Evolutionary conservation across 495 filamentous ascomycete genomes (phyloP), one percentile per base, ranked within the genome.

Genomic region (Astrocystis sublimbata): DNA sequence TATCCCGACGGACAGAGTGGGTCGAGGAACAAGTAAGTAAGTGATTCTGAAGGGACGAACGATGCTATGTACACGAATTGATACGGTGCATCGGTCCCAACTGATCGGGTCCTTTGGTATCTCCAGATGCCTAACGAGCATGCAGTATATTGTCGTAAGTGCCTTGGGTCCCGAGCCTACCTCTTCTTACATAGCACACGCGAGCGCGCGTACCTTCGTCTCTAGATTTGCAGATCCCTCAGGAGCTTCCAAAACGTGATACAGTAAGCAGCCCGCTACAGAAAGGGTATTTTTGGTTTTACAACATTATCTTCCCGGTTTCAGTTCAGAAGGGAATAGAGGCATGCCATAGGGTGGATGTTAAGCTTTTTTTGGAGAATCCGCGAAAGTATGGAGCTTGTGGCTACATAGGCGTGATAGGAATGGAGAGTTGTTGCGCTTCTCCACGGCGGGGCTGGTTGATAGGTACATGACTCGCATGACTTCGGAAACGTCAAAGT

Each of bases 241-340:
- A 15, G 19, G 12, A 26, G 21, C 13, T 30, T 24, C 23, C n/a
- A 15, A 56, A 13, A 21, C 23, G 42, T 17, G 10, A 23, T 56
- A 56, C 52, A 56, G 52, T 56, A 56, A 56, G 52, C 52, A 38
- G 19, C 21, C 41, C 35, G 24, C 30, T 23, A 52, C 26, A 31
- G n/a, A 35, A 15, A 31, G 28, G 47, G n/a, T 35, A 6, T 30
- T 51, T 36, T 33, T 19, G 17, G 28, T 26, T 49, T 49, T 15
- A 35, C 30, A 52, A 33, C 31, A 52, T n/a, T 35, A n/a, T 23
- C 49, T 3, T 51, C 19, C 47, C 30, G n/a, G 47, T 47, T 47
- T 47, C 45, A 28, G 43, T 28, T 47, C 43, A 47, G 43, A 47
- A n/a, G n/a, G 38, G 38, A 41, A 15, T 30, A 52, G 30, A 52